phyloP scores from a whole-genome alignment of 2,329 filamentous ascomycete species.

The Phaeophleospora eucalypticola region DNA sequence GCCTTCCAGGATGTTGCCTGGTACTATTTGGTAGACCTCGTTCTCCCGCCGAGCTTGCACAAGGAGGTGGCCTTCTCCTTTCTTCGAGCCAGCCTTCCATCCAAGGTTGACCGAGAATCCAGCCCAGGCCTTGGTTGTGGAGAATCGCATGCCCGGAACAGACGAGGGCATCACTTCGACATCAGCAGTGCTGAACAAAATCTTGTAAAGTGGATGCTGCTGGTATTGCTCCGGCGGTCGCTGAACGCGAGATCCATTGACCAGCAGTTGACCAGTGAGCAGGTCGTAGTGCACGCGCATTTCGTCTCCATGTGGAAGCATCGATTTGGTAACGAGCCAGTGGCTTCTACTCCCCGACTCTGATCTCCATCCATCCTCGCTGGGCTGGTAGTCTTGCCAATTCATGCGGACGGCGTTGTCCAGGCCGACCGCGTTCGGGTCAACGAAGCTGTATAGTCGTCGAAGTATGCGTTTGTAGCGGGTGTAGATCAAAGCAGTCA shows the following conservation, averaged over 20 bases:
- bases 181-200: constrained; percentile 53
- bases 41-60: constrained; percentile 30
- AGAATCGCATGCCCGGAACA: constrained; percentile 52
- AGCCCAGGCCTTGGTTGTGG: constrained; percentile 29
- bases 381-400: constrained; percentile 38
- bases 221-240: constrained; percentile 53
- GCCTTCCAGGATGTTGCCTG: constrained; percentile 25
- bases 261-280: constrained; percentile 46
- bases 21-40: constrained; percentile 37
- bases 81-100: no score
- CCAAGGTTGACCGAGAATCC: constrained; percentile 40
- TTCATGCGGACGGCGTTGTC: constrained; percentile 22
- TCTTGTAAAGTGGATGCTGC: constrained; percentile 40
- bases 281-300: constrained; percentile 42
- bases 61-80: constrained; percentile 34
- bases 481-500: not conserved
- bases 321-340: constrained; percentile 7
- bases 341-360: not conserved
- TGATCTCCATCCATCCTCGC: constrained; percentile 1
- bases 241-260: constrained; percentile 48
- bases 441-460: constrained; percentile 8
- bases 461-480: constrained; percentile 16
- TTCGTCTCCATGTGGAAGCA: not conserved
- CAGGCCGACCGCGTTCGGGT: constrained; percentile 5
- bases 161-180: constrained; percentile 52